Base-by-base conservation (phyloP, 2,329 filamentous ascomycete species). In the Corynespora cassiicola region DNA sequence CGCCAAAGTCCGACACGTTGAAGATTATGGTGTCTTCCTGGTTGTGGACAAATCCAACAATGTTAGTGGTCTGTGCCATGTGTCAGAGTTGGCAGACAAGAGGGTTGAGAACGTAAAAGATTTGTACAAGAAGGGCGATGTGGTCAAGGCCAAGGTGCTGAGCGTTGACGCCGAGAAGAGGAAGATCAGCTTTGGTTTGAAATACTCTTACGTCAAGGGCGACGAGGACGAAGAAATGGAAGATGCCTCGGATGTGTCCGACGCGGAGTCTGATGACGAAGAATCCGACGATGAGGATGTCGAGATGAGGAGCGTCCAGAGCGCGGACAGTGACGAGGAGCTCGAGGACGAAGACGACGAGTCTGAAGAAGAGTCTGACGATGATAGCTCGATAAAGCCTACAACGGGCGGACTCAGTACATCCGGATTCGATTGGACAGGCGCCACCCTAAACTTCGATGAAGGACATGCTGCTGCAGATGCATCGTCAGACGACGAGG, bases 11-110 rank as follows among this genome's bases (percentile, higher is more conserved):
- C 86, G 91, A 56, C 96, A 95, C 69, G 90, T 97, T 2, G 89
- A 95, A 61, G 88, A 96, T 20, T 99, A 91, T 65, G 94, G 94
- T 50, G 92, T 92, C 5, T 99, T 99, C 66, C 87, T 99, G 54
- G 82, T 95, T 27, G 76, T 99, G 14, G 90, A 96, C 66, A 84
- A 87, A 44, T 95, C 91, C 4, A 78, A 82, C 38, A 95, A 95
- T 54, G 83, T 99, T 47, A 95, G 92, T 54, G 94, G 94, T 46
- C 79, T 99, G 7, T 97, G 92, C 66, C 94, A 99, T 67, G 83
- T 88, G 47, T 92, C 85, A 49, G 86, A 99, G 65, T 90, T 99
- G 79, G 91, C 94, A 0, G 90, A 96, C 52, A 85, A 86, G 55
- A 74, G 79, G 21, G 84, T 96, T 16, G 79, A 87, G 35, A 88